Conservation (phyloP, 257 asterid species). For the Rauvolfia tetraphylla region DNA sequence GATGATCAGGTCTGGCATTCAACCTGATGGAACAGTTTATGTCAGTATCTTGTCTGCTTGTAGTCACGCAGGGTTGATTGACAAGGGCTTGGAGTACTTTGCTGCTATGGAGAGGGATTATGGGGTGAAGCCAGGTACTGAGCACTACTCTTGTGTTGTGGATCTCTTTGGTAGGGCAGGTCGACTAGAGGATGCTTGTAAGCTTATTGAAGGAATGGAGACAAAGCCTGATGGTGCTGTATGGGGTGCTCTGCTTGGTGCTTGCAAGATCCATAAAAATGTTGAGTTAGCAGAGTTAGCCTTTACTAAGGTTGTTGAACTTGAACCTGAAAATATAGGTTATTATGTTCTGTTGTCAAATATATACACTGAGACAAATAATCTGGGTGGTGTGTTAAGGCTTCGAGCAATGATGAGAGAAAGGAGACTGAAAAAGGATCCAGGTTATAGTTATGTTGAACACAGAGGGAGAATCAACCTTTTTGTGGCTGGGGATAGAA, state of each 20-base stretch:
- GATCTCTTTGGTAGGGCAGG: slow-evolving; percentile 93
- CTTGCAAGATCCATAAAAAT: slow-evolving; percentile 84
- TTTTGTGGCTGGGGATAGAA: slow-evolving; percentile 69
- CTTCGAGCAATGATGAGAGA: slow-evolving; percentile 71
- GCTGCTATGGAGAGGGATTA: slow-evolving; percentile 54
- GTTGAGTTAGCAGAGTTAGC: slow-evolving; percentile 72
- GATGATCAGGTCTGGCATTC: slow-evolving; percentile 56
- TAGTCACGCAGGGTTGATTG: slow-evolving; percentile 83
- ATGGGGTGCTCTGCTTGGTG: slow-evolving; percentile 96
- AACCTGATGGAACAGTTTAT: slow-evolving; percentile 64
- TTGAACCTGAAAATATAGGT: slow-evolving; percentile 78
- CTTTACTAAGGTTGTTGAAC: slow-evolving; percentile 56
- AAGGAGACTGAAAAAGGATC: slow-evolving; percentile 66
- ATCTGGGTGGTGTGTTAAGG: slow-evolving; percentile 56
- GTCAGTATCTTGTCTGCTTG: slow-evolving; percentile 74
- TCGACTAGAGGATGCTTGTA: slow-evolving; percentile 51
- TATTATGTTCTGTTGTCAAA: slow-evolving; percentile 75
- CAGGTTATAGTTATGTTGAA: slow-evolving; percentile 81
- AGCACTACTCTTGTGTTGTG: slow-evolving; percentile 79
- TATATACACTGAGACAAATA: slow-evolving; percentile 47
- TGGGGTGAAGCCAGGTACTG: slow-evolving; percentile 47
- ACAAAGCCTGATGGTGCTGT: slow-evolving; percentile 80
- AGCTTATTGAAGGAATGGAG: slow-evolving; percentile 59
- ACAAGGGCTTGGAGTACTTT: slow-evolving; percentile 65
- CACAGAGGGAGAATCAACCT: slow-evolving; percentile 53